These are phyloP conservation scores for Umbelopsis isabellina DNA, from an alignment of 192 early-diverging fungal genomes.

Conservation along the genomic window DNA sequence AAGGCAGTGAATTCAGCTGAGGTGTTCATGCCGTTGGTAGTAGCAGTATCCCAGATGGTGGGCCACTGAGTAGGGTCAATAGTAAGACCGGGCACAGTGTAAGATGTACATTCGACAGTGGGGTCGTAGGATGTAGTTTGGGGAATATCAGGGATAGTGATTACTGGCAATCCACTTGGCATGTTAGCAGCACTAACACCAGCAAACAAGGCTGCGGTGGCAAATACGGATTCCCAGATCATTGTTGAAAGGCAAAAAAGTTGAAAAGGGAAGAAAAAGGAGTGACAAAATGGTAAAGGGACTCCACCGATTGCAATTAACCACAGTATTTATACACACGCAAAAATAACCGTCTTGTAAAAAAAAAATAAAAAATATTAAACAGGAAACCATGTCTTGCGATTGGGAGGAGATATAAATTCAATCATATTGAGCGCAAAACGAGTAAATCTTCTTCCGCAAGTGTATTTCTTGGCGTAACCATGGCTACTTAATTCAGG, in stretches of 20 bases:
- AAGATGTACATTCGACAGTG: constrained; percentile 26
- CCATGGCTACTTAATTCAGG: too few species aligned
- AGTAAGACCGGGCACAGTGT: constrained; percentile 18
- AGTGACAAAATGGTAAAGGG: not conserved
- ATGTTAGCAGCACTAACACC: not conserved
- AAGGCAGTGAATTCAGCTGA: constrained; percentile 42
- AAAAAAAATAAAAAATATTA: too few species aligned
- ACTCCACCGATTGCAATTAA: too few species aligned
- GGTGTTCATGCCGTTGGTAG: constrained; percentile 37
- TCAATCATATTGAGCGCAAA: too few species aligned
- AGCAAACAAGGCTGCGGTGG: not conserved
- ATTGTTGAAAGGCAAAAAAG: not conserved
- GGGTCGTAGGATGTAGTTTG: constrained; percentile 35
- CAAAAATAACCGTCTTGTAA: too few species aligned
- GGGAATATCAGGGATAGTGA: constrained; percentile 37
- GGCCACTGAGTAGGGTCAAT: constrained; percentile 28
- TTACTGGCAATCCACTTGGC: constrained; percentile 19
- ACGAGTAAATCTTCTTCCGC: too few species aligned
- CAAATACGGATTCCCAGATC: constrained; percentile 1
- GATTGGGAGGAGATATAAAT: too few species aligned
- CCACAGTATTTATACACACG: too few species aligned
- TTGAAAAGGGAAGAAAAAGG: not conserved
- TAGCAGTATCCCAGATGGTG: constrained; percentile 32
- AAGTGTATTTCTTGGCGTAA: too few species aligned
- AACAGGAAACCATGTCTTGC: too few species aligned